Evolutionary conservation across 768 basidiomycete species (phyloP).

Genomic region (Rhizopogon sp.): DNA sequence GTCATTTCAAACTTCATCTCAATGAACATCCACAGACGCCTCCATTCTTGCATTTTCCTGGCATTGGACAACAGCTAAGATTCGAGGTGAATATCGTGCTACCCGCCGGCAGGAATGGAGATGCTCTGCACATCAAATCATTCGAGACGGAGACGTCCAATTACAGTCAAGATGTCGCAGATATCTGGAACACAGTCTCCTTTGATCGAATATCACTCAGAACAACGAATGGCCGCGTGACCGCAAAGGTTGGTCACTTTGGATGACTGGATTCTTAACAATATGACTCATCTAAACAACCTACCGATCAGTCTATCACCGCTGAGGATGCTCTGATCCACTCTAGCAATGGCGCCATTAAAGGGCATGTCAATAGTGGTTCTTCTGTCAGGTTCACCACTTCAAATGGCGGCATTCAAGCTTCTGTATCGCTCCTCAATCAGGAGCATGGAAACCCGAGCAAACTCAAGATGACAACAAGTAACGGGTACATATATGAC

Average conservation of each 20-base stretch:
- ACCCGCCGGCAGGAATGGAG: constrained; percentile 22
- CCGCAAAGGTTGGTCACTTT: constrained; percentile 24
- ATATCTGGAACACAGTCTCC: constrained; percentile 27
- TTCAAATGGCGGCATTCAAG: constrained; percentile 36
- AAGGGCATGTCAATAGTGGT: constrained; percentile 35
- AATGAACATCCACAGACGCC: constrained; percentile 27
- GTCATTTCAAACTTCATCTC: not conserved
- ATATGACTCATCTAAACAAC: constrained; percentile 2
- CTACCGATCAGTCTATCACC: constrained; percentile 26
- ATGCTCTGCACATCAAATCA: constrained; percentile 30
- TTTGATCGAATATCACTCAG: constrained; percentile 34
- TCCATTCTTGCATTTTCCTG: constrained; percentile 3
- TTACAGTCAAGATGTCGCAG: constrained; percentile 32
- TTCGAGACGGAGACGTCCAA: constrained; percentile 40
- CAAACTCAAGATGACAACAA: constrained; percentile 29
- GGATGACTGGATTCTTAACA: not conserved
- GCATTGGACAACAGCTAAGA: constrained; percentile 13
- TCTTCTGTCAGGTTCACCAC: constrained; percentile 30
- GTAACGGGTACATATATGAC: constrained; percentile 35
- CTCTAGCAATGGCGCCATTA: constrained; percentile 43
- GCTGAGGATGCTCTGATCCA: constrained; percentile 20
- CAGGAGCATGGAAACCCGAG: constrained; percentile 18
- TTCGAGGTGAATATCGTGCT: constrained; percentile 35
- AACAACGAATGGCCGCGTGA: constrained; percentile 32
- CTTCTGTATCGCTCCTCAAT: constrained; percentile 33